phyloP scores from a whole-genome alignment of 2,329 filamentous ascomycete genomes.

The Pestalotiopsis sp. region DNA sequence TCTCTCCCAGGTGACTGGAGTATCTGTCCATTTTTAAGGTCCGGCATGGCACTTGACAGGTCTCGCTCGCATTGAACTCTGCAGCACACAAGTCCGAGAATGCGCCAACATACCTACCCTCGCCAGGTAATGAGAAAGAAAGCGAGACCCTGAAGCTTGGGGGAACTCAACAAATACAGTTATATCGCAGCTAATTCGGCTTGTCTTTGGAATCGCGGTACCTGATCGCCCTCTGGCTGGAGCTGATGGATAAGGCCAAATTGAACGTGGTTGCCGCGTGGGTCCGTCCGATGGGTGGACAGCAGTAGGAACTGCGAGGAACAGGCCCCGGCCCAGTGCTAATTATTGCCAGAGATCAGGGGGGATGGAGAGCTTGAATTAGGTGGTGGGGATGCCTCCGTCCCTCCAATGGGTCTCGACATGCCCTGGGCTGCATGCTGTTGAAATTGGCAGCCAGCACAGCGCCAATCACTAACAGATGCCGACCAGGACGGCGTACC shows the following conservation, averaged over 20 bases:
- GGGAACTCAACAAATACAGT: too few species aligned
- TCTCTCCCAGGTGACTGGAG: background rate
- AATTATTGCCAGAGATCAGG: constrained; percentile 4
- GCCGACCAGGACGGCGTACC: background rate
- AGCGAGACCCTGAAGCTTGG: too few species aligned
- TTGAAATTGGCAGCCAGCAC: background rate
- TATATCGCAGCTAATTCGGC: background rate
- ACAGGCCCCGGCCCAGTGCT: background rate
- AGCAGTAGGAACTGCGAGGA: background rate
- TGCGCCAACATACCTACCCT: too few species aligned
- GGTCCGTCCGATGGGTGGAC: background rate
- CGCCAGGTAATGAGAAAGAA: background rate
- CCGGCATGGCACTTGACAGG: background rate
- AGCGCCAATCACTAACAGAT: background rate
- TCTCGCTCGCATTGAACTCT: background rate
- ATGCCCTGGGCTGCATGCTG: background rate
- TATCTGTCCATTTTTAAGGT: background rate
- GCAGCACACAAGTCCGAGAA: background rate
- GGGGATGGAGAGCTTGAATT: constrained; percentile 5
- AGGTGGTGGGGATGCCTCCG: constrained; percentile 2
- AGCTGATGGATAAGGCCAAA: background rate
- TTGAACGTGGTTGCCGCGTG: constrained; percentile 1
- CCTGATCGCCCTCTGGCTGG: background rate
- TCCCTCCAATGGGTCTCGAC: background rate
- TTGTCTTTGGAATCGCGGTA: background rate